Conservation (phyloP, 495 filamentous ascomycete genomes). For the Neurospora cerealis region DNA sequence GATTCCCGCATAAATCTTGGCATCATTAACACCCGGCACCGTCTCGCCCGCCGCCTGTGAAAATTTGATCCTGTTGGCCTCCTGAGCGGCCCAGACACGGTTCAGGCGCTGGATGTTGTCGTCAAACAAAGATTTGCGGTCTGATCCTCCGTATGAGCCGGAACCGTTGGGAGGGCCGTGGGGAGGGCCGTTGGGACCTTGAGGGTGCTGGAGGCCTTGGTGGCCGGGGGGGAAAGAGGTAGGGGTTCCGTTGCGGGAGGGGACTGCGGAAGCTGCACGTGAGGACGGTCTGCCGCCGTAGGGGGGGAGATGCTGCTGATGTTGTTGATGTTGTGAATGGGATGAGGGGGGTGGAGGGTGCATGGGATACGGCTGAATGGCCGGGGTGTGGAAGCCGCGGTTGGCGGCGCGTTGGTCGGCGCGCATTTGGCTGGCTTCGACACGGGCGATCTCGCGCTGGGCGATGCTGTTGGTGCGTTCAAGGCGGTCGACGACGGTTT, state of each 20-base stretch:
- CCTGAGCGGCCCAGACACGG: constrained; percentile 37
- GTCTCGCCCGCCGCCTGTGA: constrained; percentile 32
- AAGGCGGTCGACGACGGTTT: constrained; percentile 10
- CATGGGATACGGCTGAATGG: background rate
- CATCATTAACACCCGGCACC: constrained; percentile 30
- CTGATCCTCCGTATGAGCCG: constrained; percentile 2
- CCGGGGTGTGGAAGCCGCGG: constrained; percentile 9
- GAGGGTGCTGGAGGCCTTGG: background rate
- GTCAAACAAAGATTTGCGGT: constrained; percentile 22
- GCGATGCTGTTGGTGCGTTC: constrained; percentile 32
- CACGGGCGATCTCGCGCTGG: constrained; percentile 31
- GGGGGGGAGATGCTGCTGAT: background rate
- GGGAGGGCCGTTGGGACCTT: background rate
- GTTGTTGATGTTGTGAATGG: background rate
- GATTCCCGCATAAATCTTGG: constrained; percentile 40
- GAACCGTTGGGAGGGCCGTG: background rate
- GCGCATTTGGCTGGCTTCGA: constrained; percentile 31
- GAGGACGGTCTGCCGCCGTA: background rate
- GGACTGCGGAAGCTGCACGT: background rate
- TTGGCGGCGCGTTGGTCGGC: constrained; percentile 26
- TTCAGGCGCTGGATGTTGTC: constrained; percentile 35
- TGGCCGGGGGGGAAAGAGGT: background rate
- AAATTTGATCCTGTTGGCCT: constrained; percentile 25
- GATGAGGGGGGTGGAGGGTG: background rate
- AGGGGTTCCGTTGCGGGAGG: background rate